Evolutionary conservation across 2,329 filamentous ascomycete genomes (phyloP).

Genomic region (Alternaria gansuensis): DNA sequence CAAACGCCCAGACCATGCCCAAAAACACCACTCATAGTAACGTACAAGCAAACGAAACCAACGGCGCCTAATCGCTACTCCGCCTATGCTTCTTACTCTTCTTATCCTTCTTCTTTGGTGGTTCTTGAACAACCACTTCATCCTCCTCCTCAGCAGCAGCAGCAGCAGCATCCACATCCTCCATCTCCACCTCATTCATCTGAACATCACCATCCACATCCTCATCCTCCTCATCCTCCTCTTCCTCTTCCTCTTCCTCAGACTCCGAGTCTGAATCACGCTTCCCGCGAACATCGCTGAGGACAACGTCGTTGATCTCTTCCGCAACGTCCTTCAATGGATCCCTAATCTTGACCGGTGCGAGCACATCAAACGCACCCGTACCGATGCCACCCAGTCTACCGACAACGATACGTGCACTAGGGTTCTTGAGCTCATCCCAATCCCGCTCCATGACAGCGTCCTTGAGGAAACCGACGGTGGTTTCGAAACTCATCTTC

Average conservation of each 20-base stretch:
- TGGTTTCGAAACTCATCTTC: slow-evolving; percentile 99
- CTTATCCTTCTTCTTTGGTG: slow-evolving; percentile 17
- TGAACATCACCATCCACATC: slow-evolving; percentile 21
- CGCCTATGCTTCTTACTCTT: slow-evolving; percentile 23
- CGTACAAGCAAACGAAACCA: not conserved
- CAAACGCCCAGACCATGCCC: slow-evolving; percentile 16
- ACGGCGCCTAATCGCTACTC: slow-evolving; percentile 2
- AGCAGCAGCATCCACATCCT: slow-evolving; percentile 12
- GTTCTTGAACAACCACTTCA: slow-evolving; percentile 11
- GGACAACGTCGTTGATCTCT: slow-evolving; percentile 22
- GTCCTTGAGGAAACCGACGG: slow-evolving; percentile 90
- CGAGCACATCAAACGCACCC: slow-evolving; percentile 87
- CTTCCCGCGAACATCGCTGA: slow-evolving; percentile 20
- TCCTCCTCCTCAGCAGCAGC: not conserved
- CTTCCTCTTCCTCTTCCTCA: slow-evolving; percentile 25
- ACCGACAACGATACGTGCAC: slow-evolving; percentile 87
- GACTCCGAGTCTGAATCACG: slow-evolving; percentile 23
- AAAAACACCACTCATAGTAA: slow-evolving; percentile 14
- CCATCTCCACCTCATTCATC: slow-evolving; percentile 26
- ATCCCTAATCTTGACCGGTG: slow-evolving; percentile 43
- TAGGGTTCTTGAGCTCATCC: slow-evolving; percentile 87
- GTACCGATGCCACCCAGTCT: slow-evolving; percentile 84
- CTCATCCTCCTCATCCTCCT: slow-evolving; percentile 19
- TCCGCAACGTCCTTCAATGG: slow-evolving; percentile 34
- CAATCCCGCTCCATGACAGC: slow-evolving; percentile 89